These are phyloP conservation scores for barley (Hordeum vulgare) DNA, from an alignment of 176 grass and related monocot species.

Conservation along the genomic window DNA sequence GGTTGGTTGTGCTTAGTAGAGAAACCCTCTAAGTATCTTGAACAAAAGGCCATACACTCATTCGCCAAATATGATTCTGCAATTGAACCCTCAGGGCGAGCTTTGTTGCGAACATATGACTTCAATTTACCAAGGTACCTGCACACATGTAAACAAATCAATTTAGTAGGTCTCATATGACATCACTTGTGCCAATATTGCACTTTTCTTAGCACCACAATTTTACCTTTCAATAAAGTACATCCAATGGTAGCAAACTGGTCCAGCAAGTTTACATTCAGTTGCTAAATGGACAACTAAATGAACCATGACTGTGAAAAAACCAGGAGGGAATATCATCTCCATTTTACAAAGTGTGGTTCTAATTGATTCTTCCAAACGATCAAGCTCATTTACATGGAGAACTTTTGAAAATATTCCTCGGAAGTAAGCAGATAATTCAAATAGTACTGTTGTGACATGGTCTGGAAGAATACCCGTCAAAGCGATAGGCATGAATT, in stretches of 20 bases:
- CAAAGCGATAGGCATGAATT: not conserved
- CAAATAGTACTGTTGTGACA: not conserved
- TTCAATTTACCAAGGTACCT: too few species aligned
- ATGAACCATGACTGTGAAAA: conserved; percentile 20
- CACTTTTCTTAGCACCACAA: not conserved
- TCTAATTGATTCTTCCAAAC: not conserved
- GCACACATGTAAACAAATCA: too few species aligned
- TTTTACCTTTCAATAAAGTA: conserved; percentile 6
- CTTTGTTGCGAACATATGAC: conserved; percentile 16
- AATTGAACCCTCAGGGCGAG: not conserved
- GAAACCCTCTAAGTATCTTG: not conserved
- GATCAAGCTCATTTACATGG: not conserved
- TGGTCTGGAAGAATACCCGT: not conserved
- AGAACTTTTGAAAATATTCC: conserved; percentile 24
- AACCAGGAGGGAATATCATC: conserved; percentile 3
- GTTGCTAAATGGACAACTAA: not conserved
- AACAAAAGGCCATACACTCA: conserved; percentile 7
- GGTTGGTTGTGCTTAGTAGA: not conserved
- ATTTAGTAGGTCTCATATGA: too few species aligned
- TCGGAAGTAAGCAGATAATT: not conserved
- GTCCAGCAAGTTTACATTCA: not conserved
- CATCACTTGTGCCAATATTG: not conserved
- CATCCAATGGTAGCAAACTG: conserved; percentile 3
- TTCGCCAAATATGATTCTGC: not conserved
- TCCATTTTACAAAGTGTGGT: not conserved